phyloP scores from a whole-genome alignment of 164 flowering plant genomes.

The Platanus orientalis region DNA sequence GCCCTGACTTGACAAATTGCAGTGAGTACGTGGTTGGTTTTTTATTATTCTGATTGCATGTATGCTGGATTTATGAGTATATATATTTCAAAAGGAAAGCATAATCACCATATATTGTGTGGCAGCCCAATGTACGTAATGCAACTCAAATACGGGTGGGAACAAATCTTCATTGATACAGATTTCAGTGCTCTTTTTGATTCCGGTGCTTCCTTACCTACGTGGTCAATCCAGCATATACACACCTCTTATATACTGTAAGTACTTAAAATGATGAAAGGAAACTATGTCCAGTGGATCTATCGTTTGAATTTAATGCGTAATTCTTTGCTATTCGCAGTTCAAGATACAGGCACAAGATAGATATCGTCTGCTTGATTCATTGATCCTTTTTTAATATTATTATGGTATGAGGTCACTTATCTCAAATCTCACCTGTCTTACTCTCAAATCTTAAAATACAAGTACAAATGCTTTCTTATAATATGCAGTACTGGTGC shows the following conservation, averaged over 20 bases:
- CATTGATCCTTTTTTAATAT: constrained; percentile 62
- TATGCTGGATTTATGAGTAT: neutral
- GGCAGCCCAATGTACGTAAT: constrained; percentile 57
- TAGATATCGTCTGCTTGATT: constrained; percentile 34
- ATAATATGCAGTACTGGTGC: constrained; percentile 38
- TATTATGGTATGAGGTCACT: constrained; percentile 65
- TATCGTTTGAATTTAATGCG: neutral
- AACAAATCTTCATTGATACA: constrained; percentile 30
- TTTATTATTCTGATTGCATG: constrained; percentile 12
- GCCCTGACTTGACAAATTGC: constrained; percentile 44
- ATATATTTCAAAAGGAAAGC: neutral
- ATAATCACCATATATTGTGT: neutral
- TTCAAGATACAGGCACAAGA: constrained; percentile 51
- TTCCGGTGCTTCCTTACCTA: constrained; percentile 72
- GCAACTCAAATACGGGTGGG: constrained; percentile 49
- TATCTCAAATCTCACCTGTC: neutral
- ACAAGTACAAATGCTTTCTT: constrained; percentile 5
- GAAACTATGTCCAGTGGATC: neutral
- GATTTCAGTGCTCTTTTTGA: constrained; percentile 57
- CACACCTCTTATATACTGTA: constrained; percentile 46
- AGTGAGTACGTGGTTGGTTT: constrained; percentile 47
- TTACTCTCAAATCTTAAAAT: constrained; percentile 4
- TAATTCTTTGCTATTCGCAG: constrained; percentile 26
- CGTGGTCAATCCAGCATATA: constrained; percentile 44
- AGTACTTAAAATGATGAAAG: constrained; percentile 17